Base-by-base conservation (phyloP, 2,329 filamentous ascomycete genomes). In the Clarireedia hainanense region DNA sequence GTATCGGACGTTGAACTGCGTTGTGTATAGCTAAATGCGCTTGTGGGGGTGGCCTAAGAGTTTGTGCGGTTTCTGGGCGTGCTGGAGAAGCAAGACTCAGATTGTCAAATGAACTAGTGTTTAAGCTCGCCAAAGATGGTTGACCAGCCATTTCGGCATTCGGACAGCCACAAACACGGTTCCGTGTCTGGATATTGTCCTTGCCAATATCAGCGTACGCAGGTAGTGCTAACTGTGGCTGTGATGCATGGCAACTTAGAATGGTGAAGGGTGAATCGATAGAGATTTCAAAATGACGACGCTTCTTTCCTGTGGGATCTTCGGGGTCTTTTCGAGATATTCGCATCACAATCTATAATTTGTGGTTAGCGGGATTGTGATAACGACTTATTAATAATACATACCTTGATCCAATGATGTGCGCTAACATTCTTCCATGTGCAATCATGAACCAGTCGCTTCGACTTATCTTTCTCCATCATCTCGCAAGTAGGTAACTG, bases 261-360 rank as follows among this genome's bases (percentile, higher is more conserved):
- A 89, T 85, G 64, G 88, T 84, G 69, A 89, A 86, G 2, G 85
- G 85, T 0, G 85, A 89, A 68, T 89, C 85, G 61, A 89, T 89
- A 15, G 85, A 88, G 55, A 89, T 89, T 65, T 89, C 86, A 61
- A 89, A 89, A 65, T 89, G 85, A 40, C 85, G 78, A 61, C 85
- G 77, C 68, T 86, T 88, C 39, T 64, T 67, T 20, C 65, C 64
- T 4, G 71, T 73, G 9, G 85, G 79, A 62, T 88, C 82, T 34
- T 77, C 76, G 48, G 77, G 73, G 63, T 89, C 85, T 9, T 80
- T 75, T 66, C 82, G 84, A n/a, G 85, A 88, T 37, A 89, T 76
- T 34, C 86, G 83, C 76, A 89, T 83, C 50, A 89, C 83, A 65
- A 89, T 86, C 84, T 87, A 61, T 20, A 47, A 26, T 27, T n/a